Conservation (phyloP, 75 land plant genomes). For the Selaginella moellendorffii region DNA sequence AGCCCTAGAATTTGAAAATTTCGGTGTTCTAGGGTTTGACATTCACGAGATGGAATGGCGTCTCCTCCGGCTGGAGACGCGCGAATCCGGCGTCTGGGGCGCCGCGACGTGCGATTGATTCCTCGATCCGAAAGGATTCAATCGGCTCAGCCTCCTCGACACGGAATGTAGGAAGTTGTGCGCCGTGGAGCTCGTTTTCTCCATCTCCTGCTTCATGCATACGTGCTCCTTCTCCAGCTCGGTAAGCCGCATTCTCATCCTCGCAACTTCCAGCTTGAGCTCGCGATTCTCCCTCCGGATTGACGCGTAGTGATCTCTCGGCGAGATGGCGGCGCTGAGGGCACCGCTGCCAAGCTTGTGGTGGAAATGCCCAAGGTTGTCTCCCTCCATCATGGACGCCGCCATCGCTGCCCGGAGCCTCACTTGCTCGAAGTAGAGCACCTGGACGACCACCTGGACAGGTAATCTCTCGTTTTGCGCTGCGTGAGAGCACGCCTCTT, state of each 20-base stretch:
- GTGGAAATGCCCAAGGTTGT: not conserved
- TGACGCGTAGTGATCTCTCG: constrained; percentile 4
- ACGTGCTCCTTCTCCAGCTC: not conserved
- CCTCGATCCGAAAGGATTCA: constrained; percentile 10
- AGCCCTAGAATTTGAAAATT: too few species aligned
- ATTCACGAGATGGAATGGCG: constrained; percentile 40
- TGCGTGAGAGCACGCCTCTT: constrained; percentile 9
- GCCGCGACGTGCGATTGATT: not conserved
- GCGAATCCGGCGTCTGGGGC: constrained; percentile 19
- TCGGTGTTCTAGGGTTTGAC: too few species aligned
- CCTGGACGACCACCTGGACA: constrained; percentile 8
- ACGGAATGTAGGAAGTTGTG: constrained; percentile 1
- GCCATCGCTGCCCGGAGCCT: constrained; percentile 9
- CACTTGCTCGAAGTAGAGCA: constrained; percentile 9
- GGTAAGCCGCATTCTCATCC: constrained; percentile 3
- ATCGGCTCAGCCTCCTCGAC: not conserved
- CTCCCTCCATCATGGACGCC: constrained; percentile 4
- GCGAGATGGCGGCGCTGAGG: constrained; percentile 1
- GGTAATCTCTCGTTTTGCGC: constrained; percentile 1
- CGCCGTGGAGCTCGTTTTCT: not conserved
- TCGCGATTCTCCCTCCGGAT: constrained; percentile 3
- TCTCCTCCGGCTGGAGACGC: constrained; percentile 34
- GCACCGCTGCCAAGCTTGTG: constrained; percentile 2
- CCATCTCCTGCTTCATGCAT: constrained; percentile 4
- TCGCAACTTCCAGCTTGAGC: constrained; percentile 7